phyloP scores from a whole-genome alignment of 768 basidiomycete genomes.

The Chiua virens region DNA sequence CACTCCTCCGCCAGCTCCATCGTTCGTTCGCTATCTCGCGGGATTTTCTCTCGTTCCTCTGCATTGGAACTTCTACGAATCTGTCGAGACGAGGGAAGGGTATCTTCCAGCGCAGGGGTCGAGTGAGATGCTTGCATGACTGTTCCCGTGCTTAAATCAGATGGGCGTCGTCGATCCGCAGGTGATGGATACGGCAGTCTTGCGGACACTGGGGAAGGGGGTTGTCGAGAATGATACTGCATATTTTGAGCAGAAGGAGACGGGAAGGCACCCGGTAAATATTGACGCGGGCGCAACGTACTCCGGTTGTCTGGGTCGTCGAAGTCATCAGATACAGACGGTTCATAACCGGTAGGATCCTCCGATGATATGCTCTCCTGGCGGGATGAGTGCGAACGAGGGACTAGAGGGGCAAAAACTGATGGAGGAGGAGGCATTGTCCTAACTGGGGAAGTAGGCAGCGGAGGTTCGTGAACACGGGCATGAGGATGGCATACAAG shows the following conservation, averaged over 20 bases:
- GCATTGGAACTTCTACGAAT: constrained; percentile 28
- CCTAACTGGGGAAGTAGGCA: constrained; percentile 41
- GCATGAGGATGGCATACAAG: constrained; percentile 70
- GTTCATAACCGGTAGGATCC: constrained; percentile 68
- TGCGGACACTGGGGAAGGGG: constrained; percentile 35
- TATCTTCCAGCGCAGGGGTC: constrained; percentile 33
- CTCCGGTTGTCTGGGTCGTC: constrained; percentile 57
- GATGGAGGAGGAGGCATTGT: constrained; percentile 54
- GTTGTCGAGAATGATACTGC: constrained; percentile 40
- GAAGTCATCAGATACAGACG: constrained; percentile 53
- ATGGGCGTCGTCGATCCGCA: constrained; percentile 27
- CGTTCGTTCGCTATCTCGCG: constrained; percentile 25
- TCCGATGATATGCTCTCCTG: constrained; percentile 73
- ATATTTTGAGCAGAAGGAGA: constrained; percentile 38
- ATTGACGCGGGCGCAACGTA: constrained; percentile 42
- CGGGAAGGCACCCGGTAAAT: constrained; percentile 28
- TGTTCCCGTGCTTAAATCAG: constrained; percentile 18
- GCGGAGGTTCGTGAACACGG: constrained; percentile 53
- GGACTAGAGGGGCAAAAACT: constrained; percentile 47
- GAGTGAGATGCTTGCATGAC: constrained; percentile 28
- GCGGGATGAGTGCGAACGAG: constrained; percentile 56
- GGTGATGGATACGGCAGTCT: constrained; percentile 24
- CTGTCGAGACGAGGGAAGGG: constrained; percentile 21
- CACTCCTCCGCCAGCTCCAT: constrained; percentile 21
- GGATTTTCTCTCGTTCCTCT: constrained; percentile 23